Base-by-base conservation (phyloP, 164 flowering plant species). In the Cinnamomum chago region DNA sequence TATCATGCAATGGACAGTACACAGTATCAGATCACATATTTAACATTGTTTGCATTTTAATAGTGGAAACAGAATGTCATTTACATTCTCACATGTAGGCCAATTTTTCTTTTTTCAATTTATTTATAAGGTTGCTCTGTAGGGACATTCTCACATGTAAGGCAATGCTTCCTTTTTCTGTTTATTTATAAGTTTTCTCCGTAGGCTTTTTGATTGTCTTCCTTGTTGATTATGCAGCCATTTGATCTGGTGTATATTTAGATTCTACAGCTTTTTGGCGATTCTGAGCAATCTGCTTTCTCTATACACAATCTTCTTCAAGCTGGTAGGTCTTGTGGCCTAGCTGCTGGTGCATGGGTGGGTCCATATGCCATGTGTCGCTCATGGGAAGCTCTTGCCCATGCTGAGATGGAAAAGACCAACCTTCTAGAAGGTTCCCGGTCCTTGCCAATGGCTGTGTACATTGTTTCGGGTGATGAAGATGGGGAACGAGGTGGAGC, bases 401-500 rank as follows among this genome's bases (percentile, higher is more conserved):
- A 88, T 71, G 55, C 73, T 28, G 80, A 81, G 81, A 80, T 77
- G 60, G 85, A 86, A 71, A 79, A 76, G 52, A 70, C 60, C 68
- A 75, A 82, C 65, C 55, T 65, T 76, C 87, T 62, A 18, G 67
- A 60, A 14, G 72, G 50, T 47, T 60, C 70, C 58, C 77, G 72
- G 68, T 78, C 86, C 72, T 81, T 92, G 72, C 82, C 94, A 14
- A 90, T 95, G 93, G 89, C 89, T 72, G 52, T 95, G 75, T 90
- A 95, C 81, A 79, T 93, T 72, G 99, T 95, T 79, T 95, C 99
- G 83, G 99, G 98, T 74, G 96, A 92, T 85, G 98, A 90, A 88
- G 90, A 95, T 86, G 99, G 98, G 23, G 98, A 93, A 81, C 80
- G 94, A 68, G 99, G 99, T 79, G 99, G 99, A 73, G 99, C 99